A percentile compares a stretch with the other conserved stretches of the same genome.
These are phyloP conservation scores for Jackrogersella multiformis DNA, from an alignment of 495 filamentous ascomycete genomes.

Conservation along the genomic window DNA sequence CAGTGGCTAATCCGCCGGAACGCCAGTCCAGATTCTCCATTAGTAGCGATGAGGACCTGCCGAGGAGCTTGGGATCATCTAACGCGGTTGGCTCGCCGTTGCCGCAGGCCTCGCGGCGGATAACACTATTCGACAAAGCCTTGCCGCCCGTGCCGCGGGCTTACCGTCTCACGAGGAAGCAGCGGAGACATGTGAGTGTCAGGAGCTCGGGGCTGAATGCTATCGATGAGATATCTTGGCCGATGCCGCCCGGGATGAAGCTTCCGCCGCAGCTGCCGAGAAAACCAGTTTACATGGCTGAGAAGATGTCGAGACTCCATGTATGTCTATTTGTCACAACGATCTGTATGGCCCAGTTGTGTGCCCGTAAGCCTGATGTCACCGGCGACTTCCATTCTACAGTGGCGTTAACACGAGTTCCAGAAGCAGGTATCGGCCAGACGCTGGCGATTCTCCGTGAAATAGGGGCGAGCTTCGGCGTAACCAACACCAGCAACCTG, in stretches of 20 bases:
- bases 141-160: conserved; percentile 28
- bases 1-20: background rate
- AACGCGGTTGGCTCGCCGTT: conserved; percentile 11
- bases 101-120: background rate
- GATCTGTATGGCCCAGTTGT: conserved; percentile 46
- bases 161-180: conserved; percentile 9
- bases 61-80: conserved; percentile 15
- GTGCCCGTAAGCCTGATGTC: conserved; percentile 37
- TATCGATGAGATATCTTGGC: conserved; percentile 37
- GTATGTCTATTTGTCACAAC: conserved; percentile 34
- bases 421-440: conserved; percentile 57
- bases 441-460: conserved; percentile 38
- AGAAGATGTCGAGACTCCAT: conserved; percentile 21
- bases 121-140: conserved; percentile 9
- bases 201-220: conserved; percentile 16
- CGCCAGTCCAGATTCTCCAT: conserved; percentile 36
- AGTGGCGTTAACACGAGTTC: conserved; percentile 60
- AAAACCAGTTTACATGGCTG: background rate
- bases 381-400: conserved; percentile 43
- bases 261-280: background rate
- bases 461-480: conserved; percentile 48
- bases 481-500: conserved; percentile 51
- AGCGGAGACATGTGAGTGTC: conserved; percentile 21
- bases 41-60: conserved; percentile 33
- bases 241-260: conserved; percentile 26